Percentiles rank a stretch among this genome's conserved stretches.
phyloP scores from a whole-genome alignment of 1,139 yeast genomes.

The Hanseniaspora gamundiae region DNA sequence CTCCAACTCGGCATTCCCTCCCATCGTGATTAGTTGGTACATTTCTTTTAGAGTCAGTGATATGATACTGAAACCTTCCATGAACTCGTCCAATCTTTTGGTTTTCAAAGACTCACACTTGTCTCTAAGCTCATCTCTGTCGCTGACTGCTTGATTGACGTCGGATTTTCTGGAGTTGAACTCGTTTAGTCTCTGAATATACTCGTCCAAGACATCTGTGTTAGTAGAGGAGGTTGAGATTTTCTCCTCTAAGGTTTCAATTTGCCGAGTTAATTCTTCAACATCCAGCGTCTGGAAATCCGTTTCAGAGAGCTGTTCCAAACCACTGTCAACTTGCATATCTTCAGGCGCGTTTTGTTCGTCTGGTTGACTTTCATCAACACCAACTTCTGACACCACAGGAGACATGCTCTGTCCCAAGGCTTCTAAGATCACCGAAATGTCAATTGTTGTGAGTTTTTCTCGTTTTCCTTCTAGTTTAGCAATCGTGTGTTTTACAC shows the following conservation, averaged over 20 bases:
- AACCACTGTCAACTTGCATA: conserved; percentile 7
- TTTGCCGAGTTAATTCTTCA: conserved; percentile 38
- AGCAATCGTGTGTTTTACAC: conserved; percentile 30
- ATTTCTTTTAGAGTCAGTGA: conserved; percentile 86
- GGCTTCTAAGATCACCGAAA: conserved; percentile 22
- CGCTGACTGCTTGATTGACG: conserved; percentile 51
- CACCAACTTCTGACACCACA: conserved; percentile 10
- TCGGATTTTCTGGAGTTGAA: conserved; percentile 51
- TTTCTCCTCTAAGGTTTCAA: conserved; percentile 43
- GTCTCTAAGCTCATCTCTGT: conserved; percentile 54
- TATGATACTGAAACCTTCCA: conserved; percentile 82
- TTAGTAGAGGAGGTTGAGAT: conserved; percentile 54
- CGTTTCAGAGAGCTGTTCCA: conserved; percentile 31
- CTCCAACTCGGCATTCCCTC: conserved; percentile 96
- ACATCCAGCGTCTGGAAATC: conserved; percentile 42
- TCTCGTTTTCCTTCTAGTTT: conserved; percentile 31
- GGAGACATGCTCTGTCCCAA: conserved; percentile 18
- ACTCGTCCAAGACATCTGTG: conserved; percentile 65
- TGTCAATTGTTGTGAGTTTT: conserved; percentile 39
- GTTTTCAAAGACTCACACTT: conserved; percentile 61
- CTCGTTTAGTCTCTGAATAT: conserved; percentile 55
- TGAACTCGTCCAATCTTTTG: conserved; percentile 74
- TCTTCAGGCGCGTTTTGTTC: conserved; percentile 13
- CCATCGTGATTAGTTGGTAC: conserved; percentile 99
- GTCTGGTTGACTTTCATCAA: conserved; percentile 9